Base-by-base conservation (phyloP, 2,329 filamentous ascomycete genomes). In the Aspergillus persii region DNA sequence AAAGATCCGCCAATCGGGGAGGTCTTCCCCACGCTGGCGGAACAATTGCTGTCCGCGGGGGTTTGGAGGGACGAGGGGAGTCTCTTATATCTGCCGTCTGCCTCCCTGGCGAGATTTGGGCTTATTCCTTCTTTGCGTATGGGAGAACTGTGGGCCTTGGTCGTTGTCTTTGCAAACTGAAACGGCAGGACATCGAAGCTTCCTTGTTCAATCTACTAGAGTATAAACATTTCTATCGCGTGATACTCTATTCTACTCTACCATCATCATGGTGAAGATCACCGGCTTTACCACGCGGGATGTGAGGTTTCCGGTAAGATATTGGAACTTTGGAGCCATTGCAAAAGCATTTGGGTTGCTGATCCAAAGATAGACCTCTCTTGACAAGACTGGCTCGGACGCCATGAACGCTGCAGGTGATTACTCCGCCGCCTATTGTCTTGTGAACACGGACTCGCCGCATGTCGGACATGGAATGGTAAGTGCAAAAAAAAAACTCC, bases 371-470 rank as follows among this genome's bases (percentile, higher is more conserved):
- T 62, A 85, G 76, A 97, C 92, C n/a, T 96, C 92, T 46, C 86
- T 97, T 61, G 92, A 96, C 79, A 95, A 94, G 80, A 96, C 92
- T n/a, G 92, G 92, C 69, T 96, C 91, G 8, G 93, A 97, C 84
- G 93, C 92, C 71, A 97, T 96, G 93, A 96, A 97, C 73, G 90
- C 91, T 3, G 92, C 92, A 2, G 90, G 92, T 62, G 92, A 96
- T 77, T 96, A 96, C 79, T 96, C 92, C 1, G 84, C 92, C 11
- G 92, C 93, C n/a, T 97, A 96, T 81, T 96, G 92, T 76, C 94
- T 96, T 69, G 80, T 97, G 52, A 81, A 91, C 72, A 96, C 92
- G 0, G 89, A 96, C 73, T 88, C 89, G 0, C 61, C 69, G 26
- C 64, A 73, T 61, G 65, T 66, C 44, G 76, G 76, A 57, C 76